phyloP scores from a whole-genome alignment of 2,329 filamentous ascomycete genomes.

The Colletotrichum sp. region DNA sequence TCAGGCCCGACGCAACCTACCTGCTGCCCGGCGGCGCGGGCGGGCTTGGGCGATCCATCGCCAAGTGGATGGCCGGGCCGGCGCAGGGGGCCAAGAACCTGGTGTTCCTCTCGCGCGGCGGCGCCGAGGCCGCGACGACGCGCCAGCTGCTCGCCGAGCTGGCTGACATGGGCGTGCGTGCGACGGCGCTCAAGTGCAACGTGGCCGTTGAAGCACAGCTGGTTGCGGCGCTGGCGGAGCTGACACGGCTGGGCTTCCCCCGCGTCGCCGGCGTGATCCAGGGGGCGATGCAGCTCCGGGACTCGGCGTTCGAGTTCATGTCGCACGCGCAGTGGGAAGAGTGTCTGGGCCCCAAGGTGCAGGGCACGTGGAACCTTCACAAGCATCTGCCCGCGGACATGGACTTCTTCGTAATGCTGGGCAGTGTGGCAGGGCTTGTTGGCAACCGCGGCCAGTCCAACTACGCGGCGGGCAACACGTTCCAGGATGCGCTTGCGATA shows the following conservation, averaged over 20 bases:
- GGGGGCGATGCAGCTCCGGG: slow-evolving; percentile 27
- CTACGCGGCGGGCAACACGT: slow-evolving; percentile 36
- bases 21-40: slow-evolving; percentile 34
- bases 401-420: slow-evolving; percentile 41
- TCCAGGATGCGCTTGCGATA: slow-evolving; percentile 28
- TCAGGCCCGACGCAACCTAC: slow-evolving; percentile 28
- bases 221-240: slow-evolving; percentile 38
- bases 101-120: slow-evolving; percentile 32
- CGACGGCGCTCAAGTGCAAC: slow-evolving; percentile 28
- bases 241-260: slow-evolving; percentile 30
- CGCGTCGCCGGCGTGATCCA: background rate
- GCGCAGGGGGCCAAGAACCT: slow-evolving; percentile 31
- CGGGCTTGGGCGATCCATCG: slow-evolving; percentile 28
- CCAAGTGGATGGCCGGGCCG: slow-evolving; percentile 26
- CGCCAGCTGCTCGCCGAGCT: slow-evolving; percentile 24
- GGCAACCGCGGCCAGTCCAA: slow-evolving; percentile 37
- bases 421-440: slow-evolving; percentile 32
- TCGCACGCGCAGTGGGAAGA: slow-evolving; percentile 45
- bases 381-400: slow-evolving; percentile 23
- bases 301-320: slow-evolving; percentile 55
- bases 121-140: slow-evolving; percentile 19
- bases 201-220: slow-evolving; percentile 30
- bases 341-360: slow-evolving; percentile 47
- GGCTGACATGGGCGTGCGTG: slow-evolving; percentile 24
- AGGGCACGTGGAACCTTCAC: slow-evolving; percentile 45